Conservation (phyloP, 352 stramenopile genomes). For the Globisporangium viniferum region DNA sequence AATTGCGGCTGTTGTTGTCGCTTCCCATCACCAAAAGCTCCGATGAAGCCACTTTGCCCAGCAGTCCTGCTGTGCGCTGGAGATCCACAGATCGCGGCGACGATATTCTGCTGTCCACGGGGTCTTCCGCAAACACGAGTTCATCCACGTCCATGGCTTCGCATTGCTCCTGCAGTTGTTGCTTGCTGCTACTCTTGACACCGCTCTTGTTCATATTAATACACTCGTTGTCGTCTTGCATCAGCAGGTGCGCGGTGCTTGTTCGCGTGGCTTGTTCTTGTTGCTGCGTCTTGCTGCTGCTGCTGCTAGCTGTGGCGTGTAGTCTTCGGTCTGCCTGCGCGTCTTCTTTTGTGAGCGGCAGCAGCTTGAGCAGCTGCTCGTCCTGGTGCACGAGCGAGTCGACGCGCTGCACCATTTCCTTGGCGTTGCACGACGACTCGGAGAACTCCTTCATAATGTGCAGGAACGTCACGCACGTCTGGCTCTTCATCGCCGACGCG, state of each 20-base stretch:
- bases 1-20: constrained; percentile 1
- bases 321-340: constrained; percentile 14
- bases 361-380: constrained; percentile 48
- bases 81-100: constrained; percentile 18
- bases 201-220: constrained; percentile 15
- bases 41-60: not conserved
- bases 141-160: constrained; percentile 20
- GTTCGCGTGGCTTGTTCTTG: constrained; percentile 6
- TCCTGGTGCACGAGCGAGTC: constrained; percentile 65
- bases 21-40: constrained; percentile 6
- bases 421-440: constrained; percentile 60
- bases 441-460: constrained; percentile 79
- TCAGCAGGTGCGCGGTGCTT: not conserved
- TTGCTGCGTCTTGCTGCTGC: constrained; percentile 12
- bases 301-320: constrained; percentile 24
- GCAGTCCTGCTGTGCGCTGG: constrained; percentile 2
- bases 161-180: not conserved
- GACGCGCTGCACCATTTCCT: constrained; percentile 58
- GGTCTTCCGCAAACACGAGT: not conserved
- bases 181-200: not conserved
- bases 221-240: constrained; percentile 15
- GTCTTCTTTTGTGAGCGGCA: constrained; percentile 36
- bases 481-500: constrained; percentile 35
- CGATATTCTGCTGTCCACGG: constrained; percentile 8
- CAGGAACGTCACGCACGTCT: constrained; percentile 63